Percentiles rank a stretch among this genome's conserved stretches.
Conservation (phyloP, 2,329 filamentous ascomycete species). For the Neurospora sp. region DNA sequence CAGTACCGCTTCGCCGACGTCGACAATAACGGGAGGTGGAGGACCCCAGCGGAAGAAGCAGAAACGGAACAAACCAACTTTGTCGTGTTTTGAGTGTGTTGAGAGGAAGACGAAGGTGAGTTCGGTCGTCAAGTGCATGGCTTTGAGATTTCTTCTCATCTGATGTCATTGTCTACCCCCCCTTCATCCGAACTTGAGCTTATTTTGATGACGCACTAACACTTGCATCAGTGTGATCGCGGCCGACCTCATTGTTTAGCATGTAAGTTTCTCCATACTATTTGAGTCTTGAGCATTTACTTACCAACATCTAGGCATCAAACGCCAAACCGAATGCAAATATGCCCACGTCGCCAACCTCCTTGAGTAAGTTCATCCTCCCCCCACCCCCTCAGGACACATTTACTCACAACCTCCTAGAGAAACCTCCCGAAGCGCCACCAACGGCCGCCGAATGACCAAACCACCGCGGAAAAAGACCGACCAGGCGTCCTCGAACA, state of each 20-base stretch:
- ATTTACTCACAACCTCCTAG: slow-evolving; percentile 24
- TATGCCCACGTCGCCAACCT: slow-evolving; percentile 70
- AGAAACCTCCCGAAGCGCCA: slow-evolving; percentile 45
- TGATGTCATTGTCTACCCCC: not conserved
- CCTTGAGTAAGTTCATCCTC: slow-evolving; percentile 48
- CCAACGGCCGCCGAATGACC: slow-evolving; percentile 45
- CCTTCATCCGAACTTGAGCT: not conserved
- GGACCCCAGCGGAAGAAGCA: slow-evolving; percentile 57
- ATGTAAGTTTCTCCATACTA: slow-evolving; percentile 33
- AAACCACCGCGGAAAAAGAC: slow-evolving; percentile 46
- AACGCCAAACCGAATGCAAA: slow-evolving; percentile 63
- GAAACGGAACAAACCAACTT: slow-evolving; percentile 73
- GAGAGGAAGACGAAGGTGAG: slow-evolving; percentile 71
- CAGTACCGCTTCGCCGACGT: slow-evolving; percentile 17
- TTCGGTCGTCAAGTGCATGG: slow-evolving; percentile 10
- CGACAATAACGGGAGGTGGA: not conserved
- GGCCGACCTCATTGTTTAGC: slow-evolving; percentile 59
- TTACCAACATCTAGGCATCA: slow-evolving; percentile 45
- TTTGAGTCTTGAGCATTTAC: not conserved
- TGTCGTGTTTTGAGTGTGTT: slow-evolving; percentile 72
- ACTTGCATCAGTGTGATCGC: slow-evolving; percentile 54
- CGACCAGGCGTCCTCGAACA: slow-evolving; percentile 35
- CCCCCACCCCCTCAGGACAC: not conserved
- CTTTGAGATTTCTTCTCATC: too few species aligned
- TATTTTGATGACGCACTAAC: slow-evolving; percentile 4